These are phyloP conservation scores for Cicer bijugum DNA, from an alignment of 306 rosid species.

Conservation along the genomic window DNA sequence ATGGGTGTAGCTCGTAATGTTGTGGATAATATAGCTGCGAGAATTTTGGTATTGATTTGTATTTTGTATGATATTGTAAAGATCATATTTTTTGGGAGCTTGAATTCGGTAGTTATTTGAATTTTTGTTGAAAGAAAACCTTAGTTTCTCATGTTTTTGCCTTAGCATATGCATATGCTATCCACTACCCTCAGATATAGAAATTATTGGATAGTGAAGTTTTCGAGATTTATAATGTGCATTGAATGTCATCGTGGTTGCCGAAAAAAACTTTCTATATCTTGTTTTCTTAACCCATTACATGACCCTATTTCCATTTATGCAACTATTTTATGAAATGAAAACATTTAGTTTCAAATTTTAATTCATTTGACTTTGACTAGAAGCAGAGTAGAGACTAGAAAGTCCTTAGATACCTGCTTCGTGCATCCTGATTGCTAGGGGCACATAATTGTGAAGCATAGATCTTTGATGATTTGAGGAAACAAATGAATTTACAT, in stretches of 20 bases:
- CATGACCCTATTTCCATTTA: slow-evolving; percentile 10
- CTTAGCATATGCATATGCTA: background rate
- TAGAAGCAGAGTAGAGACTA: background rate
- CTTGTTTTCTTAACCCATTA: background rate
- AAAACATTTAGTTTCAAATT: slow-evolving; percentile 15
- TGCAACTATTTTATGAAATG: slow-evolving; percentile 3
- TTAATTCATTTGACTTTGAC: slow-evolving; percentile 3
- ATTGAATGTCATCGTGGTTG: background rate
- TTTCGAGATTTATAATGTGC: background rate
- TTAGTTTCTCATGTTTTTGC: background rate
- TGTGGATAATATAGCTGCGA: slow-evolving; percentile 28
- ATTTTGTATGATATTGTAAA: background rate
- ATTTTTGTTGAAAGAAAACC: slow-evolving; percentile 1
- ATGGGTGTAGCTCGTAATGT: slow-evolving; percentile 24
- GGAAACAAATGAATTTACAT: slow-evolving; percentile 12
- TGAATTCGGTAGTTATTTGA: slow-evolving; percentile 23
- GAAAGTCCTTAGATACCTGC: background rate
- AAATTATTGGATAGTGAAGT: background rate
- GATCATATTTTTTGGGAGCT: slow-evolving; percentile 17
- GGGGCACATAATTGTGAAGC: slow-evolving; percentile 5
- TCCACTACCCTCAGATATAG: background rate
- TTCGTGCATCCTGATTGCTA: slow-evolving; percentile 28
- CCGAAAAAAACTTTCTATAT: background rate
- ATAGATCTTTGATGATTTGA: slow-evolving; percentile 15
- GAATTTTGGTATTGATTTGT: slow-evolving; percentile 8